These are phyloP conservation scores for Myxozyma udenii DNA, from an alignment of 805 yeast species.

Conservation along the genomic window DNA sequence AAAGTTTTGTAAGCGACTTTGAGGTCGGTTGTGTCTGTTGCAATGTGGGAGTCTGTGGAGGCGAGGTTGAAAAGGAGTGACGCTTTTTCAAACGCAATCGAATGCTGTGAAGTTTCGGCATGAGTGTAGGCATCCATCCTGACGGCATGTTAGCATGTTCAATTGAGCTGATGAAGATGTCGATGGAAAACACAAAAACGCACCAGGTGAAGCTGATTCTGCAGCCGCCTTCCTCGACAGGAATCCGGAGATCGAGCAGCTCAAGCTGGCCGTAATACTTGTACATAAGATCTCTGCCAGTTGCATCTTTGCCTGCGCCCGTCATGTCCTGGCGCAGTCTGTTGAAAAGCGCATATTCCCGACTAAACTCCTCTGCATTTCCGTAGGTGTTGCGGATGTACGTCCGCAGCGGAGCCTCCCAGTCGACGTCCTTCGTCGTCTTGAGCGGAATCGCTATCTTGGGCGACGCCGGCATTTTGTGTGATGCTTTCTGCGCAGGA, in stretches of 20 bases:
- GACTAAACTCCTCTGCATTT: conserved; percentile 51
- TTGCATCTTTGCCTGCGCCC: conserved; percentile 46
- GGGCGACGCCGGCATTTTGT: conserved; percentile 28
- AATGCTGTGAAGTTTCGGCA: conserved; percentile 57
- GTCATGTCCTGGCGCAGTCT: conserved; percentile 58
- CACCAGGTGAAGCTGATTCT: conserved; percentile 69
- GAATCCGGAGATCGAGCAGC: conserved; percentile 70
- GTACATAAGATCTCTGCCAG: conserved; percentile 55
- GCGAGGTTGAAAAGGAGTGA: conserved; percentile 76
- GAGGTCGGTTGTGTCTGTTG: conserved; percentile 41
- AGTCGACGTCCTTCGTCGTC: conserved; percentile 57
- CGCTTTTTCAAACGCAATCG: conserved; percentile 88
- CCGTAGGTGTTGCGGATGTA: conserved; percentile 67
- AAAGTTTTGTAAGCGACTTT: conserved; percentile 60
- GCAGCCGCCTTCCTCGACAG: conserved; percentile 56
- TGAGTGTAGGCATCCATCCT: conserved; percentile 58
- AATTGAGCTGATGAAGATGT: background rate
- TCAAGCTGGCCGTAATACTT: conserved; percentile 80
- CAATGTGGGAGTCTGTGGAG: conserved; percentile 53
- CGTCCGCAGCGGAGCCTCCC: conserved; percentile 58
- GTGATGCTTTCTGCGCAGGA: background rate
- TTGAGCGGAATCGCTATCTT: conserved; percentile 42
- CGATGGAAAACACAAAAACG: background rate
- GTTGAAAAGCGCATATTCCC: conserved; percentile 55
- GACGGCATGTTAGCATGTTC: background rate